Evolutionary conservation across 306 rosid genomes (phyloP).

Genomic region (Rosa rugosa): DNA sequence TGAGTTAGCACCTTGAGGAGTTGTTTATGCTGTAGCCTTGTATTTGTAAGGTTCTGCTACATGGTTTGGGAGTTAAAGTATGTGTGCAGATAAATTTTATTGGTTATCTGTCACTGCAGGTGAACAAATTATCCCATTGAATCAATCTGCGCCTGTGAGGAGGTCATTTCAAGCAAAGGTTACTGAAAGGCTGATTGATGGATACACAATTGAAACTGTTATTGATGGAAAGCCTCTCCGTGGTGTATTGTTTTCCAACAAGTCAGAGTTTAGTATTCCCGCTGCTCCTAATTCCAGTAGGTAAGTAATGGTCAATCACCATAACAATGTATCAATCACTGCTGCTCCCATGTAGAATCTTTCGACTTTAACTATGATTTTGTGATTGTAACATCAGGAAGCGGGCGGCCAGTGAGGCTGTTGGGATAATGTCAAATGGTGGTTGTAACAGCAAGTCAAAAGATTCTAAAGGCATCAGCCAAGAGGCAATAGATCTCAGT

Average conservation of each 20-base stretch:
- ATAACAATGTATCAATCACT: neutral
- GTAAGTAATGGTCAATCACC: conserved; percentile 32
- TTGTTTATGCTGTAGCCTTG: neutral
- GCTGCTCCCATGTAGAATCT: neutral
- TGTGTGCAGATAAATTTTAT: neutral
- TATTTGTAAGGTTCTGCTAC: neutral
- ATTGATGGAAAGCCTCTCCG: conserved; percentile 92
- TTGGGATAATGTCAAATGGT: conserved; percentile 48
- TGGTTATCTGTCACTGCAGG: conserved; percentile 41
- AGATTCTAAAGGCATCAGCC: conserved; percentile 39
- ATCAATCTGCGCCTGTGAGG: conserved; percentile 51
- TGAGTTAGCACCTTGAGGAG: conserved; percentile 2
- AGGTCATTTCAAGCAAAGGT: conserved; percentile 76
- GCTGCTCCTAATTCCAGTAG: conserved; percentile 48
- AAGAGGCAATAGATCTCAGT: conserved; percentile 41
- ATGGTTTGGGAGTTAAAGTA: neutral
- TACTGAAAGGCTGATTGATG: conserved; percentile 56
- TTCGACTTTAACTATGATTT: conserved; percentile 14
- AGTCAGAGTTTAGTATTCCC: conserved; percentile 38
- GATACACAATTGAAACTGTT: conserved; percentile 75
- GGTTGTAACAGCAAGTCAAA: conserved; percentile 43
- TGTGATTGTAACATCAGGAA: conserved; percentile 56
- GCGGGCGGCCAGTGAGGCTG: conserved; percentile 57
- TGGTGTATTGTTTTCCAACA: conserved; percentile 71
- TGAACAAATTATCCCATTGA: conserved; percentile 41